These are phyloP conservation scores for Corrigiola litoralis DNA, from an alignment of 179 eudicot genomes.

Conservation along the genomic window DNA sequence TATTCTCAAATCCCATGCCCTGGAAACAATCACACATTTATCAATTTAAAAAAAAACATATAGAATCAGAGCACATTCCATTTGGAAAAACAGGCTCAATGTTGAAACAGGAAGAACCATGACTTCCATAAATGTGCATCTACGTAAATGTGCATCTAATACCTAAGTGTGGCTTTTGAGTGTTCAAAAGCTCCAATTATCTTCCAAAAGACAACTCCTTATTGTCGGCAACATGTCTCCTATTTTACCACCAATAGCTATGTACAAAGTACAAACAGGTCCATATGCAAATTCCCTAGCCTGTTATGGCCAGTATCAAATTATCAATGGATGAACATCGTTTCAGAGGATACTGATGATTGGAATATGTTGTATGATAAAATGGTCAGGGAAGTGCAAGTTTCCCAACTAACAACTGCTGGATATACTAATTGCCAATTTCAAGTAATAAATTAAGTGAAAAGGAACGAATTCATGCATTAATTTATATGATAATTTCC, in stretches of 20 bases:
- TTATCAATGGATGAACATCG: background rate
- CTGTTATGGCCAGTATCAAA: too few species aligned
- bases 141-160: background rate
- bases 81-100: background rate
- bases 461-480: too few species aligned
- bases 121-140: background rate
- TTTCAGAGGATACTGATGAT: background rate
- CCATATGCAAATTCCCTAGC: background rate
- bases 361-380: background rate
- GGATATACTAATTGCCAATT: background rate
- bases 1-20: constrained; percentile 36
- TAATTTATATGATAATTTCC: too few species aligned
- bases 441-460: too few species aligned
- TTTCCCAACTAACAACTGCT: background rate
- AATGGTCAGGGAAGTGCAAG: background rate
- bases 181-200: background rate
- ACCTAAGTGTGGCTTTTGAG: background rate
- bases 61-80: too few species aligned
- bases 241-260: background rate
- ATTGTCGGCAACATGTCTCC: background rate
- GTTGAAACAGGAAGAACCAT: background rate
- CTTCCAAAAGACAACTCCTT: background rate
- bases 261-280: background rate
- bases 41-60: background rate
- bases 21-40: constrained; percentile 27